Base-by-base conservation (phyloP, 2,329 filamentous ascomycete genomes). In the Pseudogymnoascus sp. region DNA sequence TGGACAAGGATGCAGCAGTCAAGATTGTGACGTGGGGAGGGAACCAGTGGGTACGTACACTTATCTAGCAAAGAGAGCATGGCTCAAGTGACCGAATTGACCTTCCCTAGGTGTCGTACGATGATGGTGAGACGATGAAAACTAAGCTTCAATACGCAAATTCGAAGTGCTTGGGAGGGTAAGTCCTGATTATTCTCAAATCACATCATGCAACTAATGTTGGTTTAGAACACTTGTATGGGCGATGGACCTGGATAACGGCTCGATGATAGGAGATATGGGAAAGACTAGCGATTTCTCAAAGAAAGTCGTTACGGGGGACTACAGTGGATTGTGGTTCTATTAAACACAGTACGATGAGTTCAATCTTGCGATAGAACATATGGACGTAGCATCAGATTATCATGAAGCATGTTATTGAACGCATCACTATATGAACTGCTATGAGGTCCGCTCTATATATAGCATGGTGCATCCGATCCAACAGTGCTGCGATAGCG, bases 11-110 rank as follows among this genome's bases (percentile, higher is more conserved):
- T 4, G 74, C 74, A 31, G 71, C 69, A 4, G 71, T 76, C 21
- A 76, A 76, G 64, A 70, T 74, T 61, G 63, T 78, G 8, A 57
- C 66, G 3, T 79, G 69, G 64, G 69, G 73, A 21, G 62, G 61
- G 4, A 67, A 75, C 19, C 75, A 78, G 63, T 78, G 75, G 76
- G 71, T 77, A 36, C 34, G 34, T 36, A 36, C 34, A 36, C 34
- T 36, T 36, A 36, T 36, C 34, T 36, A 36, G 45, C 13, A 62
- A 51, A 51, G 45, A 51, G 45, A 51, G 45, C 45, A 51, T 51
- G 45, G 45, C 45, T 51, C 45, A 51, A 51, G 45, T 51, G 45
- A 51, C 45, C 45, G 45, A 51, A 51, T 51, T 51, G 45, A 51
- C 45, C 45, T 51, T 51, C 13, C 45, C 14, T 51, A 51, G 45